These are phyloP conservation scores for Aspergillus clavatus DNA, from an alignment of 2,329 filamentous ascomycete genomes.

Conservation along the genomic window DNA sequence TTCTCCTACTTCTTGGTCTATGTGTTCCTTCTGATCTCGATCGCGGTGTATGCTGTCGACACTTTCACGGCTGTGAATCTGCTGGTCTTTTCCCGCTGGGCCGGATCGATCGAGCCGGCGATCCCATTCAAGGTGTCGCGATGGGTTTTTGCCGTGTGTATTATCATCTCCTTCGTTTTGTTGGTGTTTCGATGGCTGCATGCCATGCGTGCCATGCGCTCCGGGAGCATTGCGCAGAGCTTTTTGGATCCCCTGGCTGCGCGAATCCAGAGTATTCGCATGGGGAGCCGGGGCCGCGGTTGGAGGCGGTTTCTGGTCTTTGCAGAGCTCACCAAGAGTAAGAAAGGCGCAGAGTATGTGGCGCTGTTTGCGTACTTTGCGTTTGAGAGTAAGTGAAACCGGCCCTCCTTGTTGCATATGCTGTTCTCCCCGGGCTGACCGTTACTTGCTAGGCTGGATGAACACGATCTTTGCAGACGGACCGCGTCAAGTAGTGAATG, in stretches of 20 bases:
- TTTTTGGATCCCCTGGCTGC: conserved; percentile 86
- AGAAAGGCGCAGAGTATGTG: conserved; percentile 84
- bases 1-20: conserved; percentile 83
- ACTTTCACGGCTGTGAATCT: conserved; percentile 91
- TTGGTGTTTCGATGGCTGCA: conserved; percentile 74
- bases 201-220: conserved; percentile 73
- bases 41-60: conserved; percentile 84
- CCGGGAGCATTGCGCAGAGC: conserved; percentile 82
- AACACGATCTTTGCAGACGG: conserved; percentile 86
- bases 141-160: conserved; percentile 93
- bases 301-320: conserved; percentile 92
- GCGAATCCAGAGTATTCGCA: conserved; percentile 74
- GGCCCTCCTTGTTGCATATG: background rate
- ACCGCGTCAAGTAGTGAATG: conserved; percentile 87
- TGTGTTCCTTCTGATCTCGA: conserved; percentile 70
- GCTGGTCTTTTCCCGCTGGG: conserved; percentile 84
- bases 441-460: conserved; percentile 63
- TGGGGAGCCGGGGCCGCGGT: conserved; percentile 64
- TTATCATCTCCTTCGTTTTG: conserved; percentile 83
- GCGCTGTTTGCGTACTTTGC: conserved; percentile 88
- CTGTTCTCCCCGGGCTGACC: conserved; percentile 19
- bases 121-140: conserved; percentile 75
- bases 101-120: conserved; percentile 71
- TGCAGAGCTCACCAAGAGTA: conserved; percentile 82
- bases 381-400: conserved; percentile 51